Percentiles rank a stretch among this genome's conserved stretches.
phyloP scores from a whole-genome alignment of 169 alveolate species.

The Cryptosporidium parvum region DNA sequence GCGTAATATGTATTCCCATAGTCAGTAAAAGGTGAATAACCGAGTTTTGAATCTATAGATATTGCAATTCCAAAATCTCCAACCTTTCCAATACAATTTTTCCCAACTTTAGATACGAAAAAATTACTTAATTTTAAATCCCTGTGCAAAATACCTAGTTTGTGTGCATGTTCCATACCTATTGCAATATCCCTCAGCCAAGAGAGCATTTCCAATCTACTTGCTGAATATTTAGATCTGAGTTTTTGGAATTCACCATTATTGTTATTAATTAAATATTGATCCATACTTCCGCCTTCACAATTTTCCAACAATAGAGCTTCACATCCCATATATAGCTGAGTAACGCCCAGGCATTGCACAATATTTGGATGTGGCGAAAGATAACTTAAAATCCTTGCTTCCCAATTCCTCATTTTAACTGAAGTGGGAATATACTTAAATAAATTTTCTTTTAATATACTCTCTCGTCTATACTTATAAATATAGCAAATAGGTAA shows the following conservation, averaged over 20 bases:
- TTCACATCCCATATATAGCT: conserved; percentile 78
- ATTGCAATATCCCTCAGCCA: conserved; percentile 80
- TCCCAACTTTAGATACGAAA: conserved; percentile 76
- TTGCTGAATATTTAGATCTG: conserved; percentile 48
- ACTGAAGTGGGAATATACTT: conserved; percentile 81
- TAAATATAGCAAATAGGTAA: conserved; percentile 73
- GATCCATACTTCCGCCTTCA: conserved; percentile 81
- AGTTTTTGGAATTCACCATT: conserved; percentile 11
- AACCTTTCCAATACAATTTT: conserved; percentile 78
- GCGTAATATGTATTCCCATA: conserved; percentile 82
- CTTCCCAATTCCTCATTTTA: conserved; percentile 80
- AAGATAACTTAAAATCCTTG: conserved; percentile 76
- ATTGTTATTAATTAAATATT: conserved; percentile 43
- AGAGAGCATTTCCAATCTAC: conserved; percentile 77
- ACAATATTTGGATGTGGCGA: conserved; percentile 77
- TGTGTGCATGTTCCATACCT: conserved; percentile 79
- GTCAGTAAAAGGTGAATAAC: conserved; percentile 80
- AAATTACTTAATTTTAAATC: conserved; percentile 67
- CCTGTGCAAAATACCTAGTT: conserved; percentile 55
- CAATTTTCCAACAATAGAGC: conserved; percentile 78
- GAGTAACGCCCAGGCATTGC: conserved; percentile 77
- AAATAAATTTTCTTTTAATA: conserved; percentile 76
- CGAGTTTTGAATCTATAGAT: conserved; percentile 73
- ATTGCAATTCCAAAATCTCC: conserved; percentile 82
- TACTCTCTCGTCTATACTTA: conserved; percentile 74